phyloP scores from a whole-genome alignment of 352 stramenopile genomes.

The Phytophthora rubi region DNA sequence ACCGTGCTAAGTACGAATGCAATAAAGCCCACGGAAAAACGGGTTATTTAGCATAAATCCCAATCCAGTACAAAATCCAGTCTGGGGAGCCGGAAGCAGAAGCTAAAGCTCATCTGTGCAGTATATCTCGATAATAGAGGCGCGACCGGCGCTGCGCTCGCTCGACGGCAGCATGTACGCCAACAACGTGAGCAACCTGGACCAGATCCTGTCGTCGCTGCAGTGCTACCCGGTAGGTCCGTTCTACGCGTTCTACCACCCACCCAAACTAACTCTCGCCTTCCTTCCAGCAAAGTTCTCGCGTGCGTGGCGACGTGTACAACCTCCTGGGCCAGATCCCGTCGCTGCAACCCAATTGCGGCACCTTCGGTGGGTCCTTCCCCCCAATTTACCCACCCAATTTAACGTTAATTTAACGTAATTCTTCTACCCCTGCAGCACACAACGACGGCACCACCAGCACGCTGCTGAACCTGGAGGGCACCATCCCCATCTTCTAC shows the following conservation, averaged over 20 bases:
- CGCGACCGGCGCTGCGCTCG: neutral
- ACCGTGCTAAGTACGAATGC: slow-evolving; percentile 13
- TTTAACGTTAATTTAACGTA: no score
- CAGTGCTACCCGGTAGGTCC: slow-evolving; percentile 77
- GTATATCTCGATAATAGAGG: neutral
- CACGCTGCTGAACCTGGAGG: slow-evolving; percentile 82
- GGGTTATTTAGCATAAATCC: no score
- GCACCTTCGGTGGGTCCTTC: slow-evolving; percentile 69
- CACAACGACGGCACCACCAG: slow-evolving; percentile 89
- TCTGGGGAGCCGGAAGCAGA: neutral
- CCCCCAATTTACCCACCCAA: neutral
- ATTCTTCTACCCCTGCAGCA: slow-evolving; percentile 34
- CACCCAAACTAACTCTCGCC: neutral
- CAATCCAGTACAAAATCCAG: no score
- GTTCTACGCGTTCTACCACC: neutral
- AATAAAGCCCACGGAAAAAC: no score
- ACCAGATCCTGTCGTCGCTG: slow-evolving; percentile 88
- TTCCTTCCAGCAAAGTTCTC: slow-evolving; percentile 72
- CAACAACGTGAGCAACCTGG: slow-evolving; percentile 87
- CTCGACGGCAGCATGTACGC: slow-evolving; percentile 60
- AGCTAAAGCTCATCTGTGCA: neutral
- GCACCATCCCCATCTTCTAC: slow-evolving; percentile 93
- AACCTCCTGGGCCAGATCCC: slow-evolving; percentile 87
- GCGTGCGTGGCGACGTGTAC: slow-evolving; percentile 85
- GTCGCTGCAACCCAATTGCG: slow-evolving; percentile 84